Percentiles rank a stretch among this genome's conserved stretches.
Conservation (phyloP, 2,329 filamentous ascomycete genomes). For the Huntiella abstrusa region DNA sequence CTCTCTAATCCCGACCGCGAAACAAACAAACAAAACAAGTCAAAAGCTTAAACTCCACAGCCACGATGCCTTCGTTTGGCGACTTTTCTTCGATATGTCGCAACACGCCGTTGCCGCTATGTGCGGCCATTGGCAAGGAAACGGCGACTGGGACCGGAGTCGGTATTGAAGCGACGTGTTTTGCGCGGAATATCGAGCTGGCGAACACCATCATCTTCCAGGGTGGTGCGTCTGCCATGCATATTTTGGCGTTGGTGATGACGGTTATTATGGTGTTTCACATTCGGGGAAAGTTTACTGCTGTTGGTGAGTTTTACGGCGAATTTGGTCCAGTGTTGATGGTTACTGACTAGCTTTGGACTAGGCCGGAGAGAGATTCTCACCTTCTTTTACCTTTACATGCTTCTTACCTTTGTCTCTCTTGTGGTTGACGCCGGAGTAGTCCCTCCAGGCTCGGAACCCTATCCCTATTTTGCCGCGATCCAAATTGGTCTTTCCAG, state of each 20-base stretch:
- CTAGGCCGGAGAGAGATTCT: constrained; percentile 49
- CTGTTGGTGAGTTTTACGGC: constrained; percentile 50
- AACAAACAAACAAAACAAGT: neutral
- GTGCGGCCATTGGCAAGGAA: constrained; percentile 63
- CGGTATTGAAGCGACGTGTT: constrained; percentile 79
- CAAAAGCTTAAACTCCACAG: constrained; percentile 8
- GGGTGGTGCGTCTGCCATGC: constrained; percentile 74
- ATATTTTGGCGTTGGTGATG: constrained; percentile 81
- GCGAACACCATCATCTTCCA: constrained; percentile 99
- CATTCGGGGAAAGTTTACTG: constrained; percentile 92
- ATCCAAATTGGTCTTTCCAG: constrained; percentile 71
- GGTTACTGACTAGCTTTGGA: constrained; percentile 1
- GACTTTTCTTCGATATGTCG: constrained; percentile 77
- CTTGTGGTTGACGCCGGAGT: constrained; percentile 87
- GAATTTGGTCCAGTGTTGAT: neutral
- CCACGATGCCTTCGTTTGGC: constrained; percentile 60
- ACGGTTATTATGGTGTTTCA: constrained; percentile 95
- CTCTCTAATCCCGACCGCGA: neutral
- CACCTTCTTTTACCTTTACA: constrained; percentile 94
- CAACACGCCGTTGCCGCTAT: constrained; percentile 70
- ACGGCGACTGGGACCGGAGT: constrained; percentile 46
- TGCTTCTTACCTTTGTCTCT: constrained; percentile 73
- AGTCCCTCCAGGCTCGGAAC: constrained; percentile 57
- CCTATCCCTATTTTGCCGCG: constrained; percentile 83
- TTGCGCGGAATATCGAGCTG: constrained; percentile 82